Base-by-base conservation (phyloP, 2,329 filamentous ascomycete species). In the Aspergillus udagawae region DNA sequence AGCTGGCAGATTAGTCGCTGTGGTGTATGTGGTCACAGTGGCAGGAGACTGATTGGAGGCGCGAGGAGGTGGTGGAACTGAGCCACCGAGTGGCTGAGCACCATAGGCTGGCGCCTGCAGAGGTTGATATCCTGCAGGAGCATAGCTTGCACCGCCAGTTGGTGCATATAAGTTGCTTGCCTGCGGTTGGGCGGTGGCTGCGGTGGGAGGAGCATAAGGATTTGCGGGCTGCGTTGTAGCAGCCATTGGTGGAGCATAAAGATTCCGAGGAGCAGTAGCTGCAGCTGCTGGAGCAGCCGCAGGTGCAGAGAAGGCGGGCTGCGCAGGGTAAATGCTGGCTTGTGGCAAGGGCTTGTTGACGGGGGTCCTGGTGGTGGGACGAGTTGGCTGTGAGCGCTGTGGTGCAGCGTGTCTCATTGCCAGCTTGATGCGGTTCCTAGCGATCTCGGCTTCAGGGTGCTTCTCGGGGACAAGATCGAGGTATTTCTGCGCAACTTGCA, bases 401-500 rank as follows among this genome's bases (percentile, higher is more conserved):
- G 78, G 68, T 58, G 77, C 70, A 56, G 73, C 74, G 70, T 86
- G 91, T 74, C 86, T 86, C 1, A 89, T 95, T 2, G 94, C 92
- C 67, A 93, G 84, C 75, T 86, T 89, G 65, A 99, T 88, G 53
- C 94, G 87, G 74, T 89, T 89, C 63, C 92, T 85, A 28, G 93
- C 91, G 64, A 94, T 84, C 64, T 97, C 91, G 38, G 93, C 94
- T 56, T 90, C 90, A 42, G 91, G 88, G 72, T 96, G 97, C 62
- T 87, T 86, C 44, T 82, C 79, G 17, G 94, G 94, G 49, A 99
- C 82, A 53, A 99, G 85, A 69, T 92, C 86, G 44, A 99, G 84
- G 70, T 99, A 99, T 73, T 90, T 92, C 75, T 96, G 89, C 4
- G 94, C 95, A 65, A 92, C 85, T 32, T 86, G 82, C 54, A 99